phyloP scores from a whole-genome alignment of 2,329 filamentous ascomycete species.

The Penicillium sclerotiorum region DNA sequence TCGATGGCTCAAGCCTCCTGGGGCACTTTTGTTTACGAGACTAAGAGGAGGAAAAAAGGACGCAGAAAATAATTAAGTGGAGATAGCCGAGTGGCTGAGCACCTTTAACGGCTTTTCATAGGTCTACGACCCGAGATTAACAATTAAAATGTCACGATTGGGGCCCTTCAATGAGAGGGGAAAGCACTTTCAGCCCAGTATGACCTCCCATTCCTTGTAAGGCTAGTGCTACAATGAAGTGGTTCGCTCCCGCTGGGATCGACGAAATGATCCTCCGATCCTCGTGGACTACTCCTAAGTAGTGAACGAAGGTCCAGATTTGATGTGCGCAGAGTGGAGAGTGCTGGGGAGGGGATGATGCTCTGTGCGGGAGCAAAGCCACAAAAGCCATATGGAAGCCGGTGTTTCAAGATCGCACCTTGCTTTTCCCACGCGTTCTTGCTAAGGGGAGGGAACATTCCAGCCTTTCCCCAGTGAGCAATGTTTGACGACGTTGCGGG shows the following conservation, averaged over 20 bases:
- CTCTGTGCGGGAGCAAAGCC: slow-evolving; percentile 13
- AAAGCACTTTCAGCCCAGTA: not conserved
- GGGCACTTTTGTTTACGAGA: slow-evolving; percentile 1
- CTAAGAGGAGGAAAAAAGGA: too few species aligned
- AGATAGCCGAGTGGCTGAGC: slow-evolving; percentile 3
- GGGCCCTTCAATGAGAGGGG: not conserved
- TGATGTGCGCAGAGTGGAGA: not conserved
- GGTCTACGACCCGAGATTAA: not conserved
- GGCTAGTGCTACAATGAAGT: slow-evolving; percentile 12
- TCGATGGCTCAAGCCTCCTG: slow-evolving; percentile 2
- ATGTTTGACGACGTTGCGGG: slow-evolving; percentile 22
- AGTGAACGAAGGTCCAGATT: slow-evolving; percentile 2
- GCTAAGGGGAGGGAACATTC: slow-evolving; percentile 13
- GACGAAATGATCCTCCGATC: slow-evolving; percentile 5
- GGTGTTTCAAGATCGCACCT: slow-evolving; percentile 3
- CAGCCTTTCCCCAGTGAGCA: slow-evolving; percentile 13
- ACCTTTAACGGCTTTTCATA: not conserved
- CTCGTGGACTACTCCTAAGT: slow-evolving; percentile 12
- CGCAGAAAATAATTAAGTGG: not conserved
- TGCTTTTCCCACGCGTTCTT: slow-evolving; percentile 3
- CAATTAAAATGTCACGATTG: not conserved
- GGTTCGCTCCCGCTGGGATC: slow-evolving; percentile 1
- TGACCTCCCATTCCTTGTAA: slow-evolving; percentile 9
- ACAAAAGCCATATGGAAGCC: slow-evolving; percentile 24
- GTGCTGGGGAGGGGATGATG: not conserved